These are phyloP conservation scores for Fusarium fujikuroi DNA, from an alignment of 2,329 filamentous ascomycete genomes.

Conservation along the genomic window DNA sequence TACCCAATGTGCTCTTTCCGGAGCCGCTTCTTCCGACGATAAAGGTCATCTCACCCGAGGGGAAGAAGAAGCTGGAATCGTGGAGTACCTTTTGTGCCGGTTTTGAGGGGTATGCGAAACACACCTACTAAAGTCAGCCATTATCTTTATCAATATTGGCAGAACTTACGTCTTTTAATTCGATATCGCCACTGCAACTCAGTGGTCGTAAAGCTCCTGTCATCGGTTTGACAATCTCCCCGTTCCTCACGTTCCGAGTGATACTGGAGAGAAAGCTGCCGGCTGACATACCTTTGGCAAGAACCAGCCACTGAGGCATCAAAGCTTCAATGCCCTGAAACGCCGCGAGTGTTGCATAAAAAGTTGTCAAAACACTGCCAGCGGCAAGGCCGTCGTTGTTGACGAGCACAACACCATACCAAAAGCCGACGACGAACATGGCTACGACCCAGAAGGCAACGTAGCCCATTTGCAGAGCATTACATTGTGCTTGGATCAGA, in stretches of 20 bases:
- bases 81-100: slow-evolving; percentile 68
- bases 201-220: slow-evolving; percentile 45
- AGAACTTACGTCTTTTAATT: slow-evolving; percentile 11
- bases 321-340: slow-evolving; percentile 80
- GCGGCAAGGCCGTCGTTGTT: slow-evolving; percentile 66
- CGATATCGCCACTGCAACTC: slow-evolving; percentile 71
- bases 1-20: slow-evolving; percentile 89
- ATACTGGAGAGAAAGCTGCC: slow-evolving; percentile 69
- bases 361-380: slow-evolving; percentile 81
- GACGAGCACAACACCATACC: slow-evolving; percentile 82
- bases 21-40: slow-evolving; percentile 89
- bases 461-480: slow-evolving; percentile 77
- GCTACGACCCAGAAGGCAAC: slow-evolving; percentile 78
- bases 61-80: slow-evolving; percentile 74
- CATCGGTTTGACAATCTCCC: neutral
- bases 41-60: slow-evolving; percentile 78
- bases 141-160: rapidly evolving
- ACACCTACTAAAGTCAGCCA: slow-evolving; percentile 64
- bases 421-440: slow-evolving; percentile 91
- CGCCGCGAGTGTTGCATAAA: slow-evolving; percentile 82
- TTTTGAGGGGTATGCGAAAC: slow-evolving; percentile 83
- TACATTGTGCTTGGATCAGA: slow-evolving; percentile 73
- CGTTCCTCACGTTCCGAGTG: slow-evolving; percentile 44
- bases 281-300: slow-evolving; percentile 83
- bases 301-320: slow-evolving; percentile 78